Base-by-base conservation (phyloP, 768 basidiomycete species). In the Podaxis sp. region DNA sequence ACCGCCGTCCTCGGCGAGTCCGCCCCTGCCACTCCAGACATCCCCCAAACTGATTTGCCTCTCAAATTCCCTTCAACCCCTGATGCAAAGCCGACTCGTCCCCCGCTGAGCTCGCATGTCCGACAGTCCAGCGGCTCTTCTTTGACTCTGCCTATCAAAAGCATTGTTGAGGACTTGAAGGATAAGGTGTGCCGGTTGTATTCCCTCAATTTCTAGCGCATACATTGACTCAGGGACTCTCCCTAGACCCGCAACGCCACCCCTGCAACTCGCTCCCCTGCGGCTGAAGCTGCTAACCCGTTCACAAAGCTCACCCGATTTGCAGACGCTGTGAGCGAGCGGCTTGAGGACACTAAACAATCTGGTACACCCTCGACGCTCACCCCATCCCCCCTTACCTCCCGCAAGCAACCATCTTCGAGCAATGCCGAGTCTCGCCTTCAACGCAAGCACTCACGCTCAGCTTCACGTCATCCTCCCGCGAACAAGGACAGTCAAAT, bases 111-210 rank as follows among this genome's bases (percentile, higher is more conserved):
- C 55, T 15, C 69, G 3, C 71, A 72, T 62, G 66, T 66, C 33
- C 65, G 71, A 48, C 66, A 71, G 50, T 30, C 66, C 7, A 75
- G 72, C 65, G 58, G 66, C 24, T 71, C 71, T 33, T 76, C 70
- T 0, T 10, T 62, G 22, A 13, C 37, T 12, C 54, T 17, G n/a
- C 85, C 85, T 2, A 71, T 88, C 58, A 83, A 77, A 73, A 90
- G 90, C 65, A 92, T 93, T 66, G 88, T 93, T 52, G 90, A 93
- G 3, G 91, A 93, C 74, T 80, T 93, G 58, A 82, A 80, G 67
- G 86, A 83, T 73, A 90, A 88, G 79, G 87, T 85, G 60, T 13
- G 74, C 44, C 5, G 10, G 8, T 22, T 40, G 12, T 15, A 6
- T 28, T 10, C 24, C 2, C 15, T 22, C 26, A 37, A 22, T 12